phyloP scores from a whole-genome alignment of 306 rosid species.

The Sechiopsis laciniata region DNA sequence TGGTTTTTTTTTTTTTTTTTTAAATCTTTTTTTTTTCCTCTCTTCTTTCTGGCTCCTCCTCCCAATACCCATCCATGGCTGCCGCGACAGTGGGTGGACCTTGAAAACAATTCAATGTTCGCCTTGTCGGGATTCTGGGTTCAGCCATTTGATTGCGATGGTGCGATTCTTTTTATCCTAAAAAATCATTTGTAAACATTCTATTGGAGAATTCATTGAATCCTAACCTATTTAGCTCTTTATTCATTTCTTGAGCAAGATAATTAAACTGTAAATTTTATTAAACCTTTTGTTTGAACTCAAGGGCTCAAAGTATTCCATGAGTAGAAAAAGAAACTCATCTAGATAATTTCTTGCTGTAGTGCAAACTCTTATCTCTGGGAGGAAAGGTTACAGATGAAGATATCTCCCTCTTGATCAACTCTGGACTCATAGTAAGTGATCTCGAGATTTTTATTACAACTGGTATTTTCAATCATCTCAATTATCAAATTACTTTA shows the following conservation, averaged over 20 bases:
- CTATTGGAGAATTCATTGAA: too few relatives aligned
- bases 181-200: too few relatives aligned
- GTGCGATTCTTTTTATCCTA: too few relatives aligned
- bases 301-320: background rate
- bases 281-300: background rate
- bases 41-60: too few relatives aligned
- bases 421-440: slow-evolving; percentile 82
- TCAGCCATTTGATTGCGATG: too few relatives aligned
- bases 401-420: slow-evolving; percentile 72
- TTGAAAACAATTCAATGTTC: too few relatives aligned
- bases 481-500: background rate
- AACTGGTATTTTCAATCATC: background rate
- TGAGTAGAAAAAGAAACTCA: slow-evolving; percentile 2
- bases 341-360: slow-evolving; percentile 28
- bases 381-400: slow-evolving; percentile 88
- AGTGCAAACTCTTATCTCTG: slow-evolving; percentile 69
- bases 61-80: too few relatives aligned
- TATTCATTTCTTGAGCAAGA: background rate
- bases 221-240: too few relatives aligned
- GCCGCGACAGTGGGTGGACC: too few relatives aligned
- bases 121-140: too few relatives aligned
- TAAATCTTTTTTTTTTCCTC: too few relatives aligned
- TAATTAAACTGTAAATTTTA: background rate
- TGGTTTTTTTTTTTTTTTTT: too few relatives aligned
- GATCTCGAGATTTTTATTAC: slow-evolving; percentile 10